Percentiles rank a stretch among this genome's conserved stretches.
These are phyloP conservation scores for Talaromyces sp. DNA, from an alignment of 2,329 filamentous ascomycete genomes.

Conservation along the genomic window DNA sequence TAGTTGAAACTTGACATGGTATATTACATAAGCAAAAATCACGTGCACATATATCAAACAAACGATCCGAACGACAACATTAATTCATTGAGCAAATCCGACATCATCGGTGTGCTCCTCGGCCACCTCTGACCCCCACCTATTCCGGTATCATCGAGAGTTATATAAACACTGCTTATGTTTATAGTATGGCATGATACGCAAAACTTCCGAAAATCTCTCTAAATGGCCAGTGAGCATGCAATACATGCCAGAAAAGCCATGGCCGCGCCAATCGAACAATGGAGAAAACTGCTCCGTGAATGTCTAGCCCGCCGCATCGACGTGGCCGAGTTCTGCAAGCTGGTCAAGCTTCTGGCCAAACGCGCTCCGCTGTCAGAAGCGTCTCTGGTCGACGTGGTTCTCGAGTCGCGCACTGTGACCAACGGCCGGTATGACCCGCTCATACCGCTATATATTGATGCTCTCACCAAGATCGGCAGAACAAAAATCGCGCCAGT, in stretches of 20 bases:
- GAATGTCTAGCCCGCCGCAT: conserved; percentile 32
- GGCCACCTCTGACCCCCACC: background rate
- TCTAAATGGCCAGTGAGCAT: conserved; percentile 4
- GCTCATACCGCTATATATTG: conserved; percentile 36
- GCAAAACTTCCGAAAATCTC: background rate
- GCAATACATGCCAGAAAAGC: background rate
- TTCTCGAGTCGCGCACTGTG: conserved; percentile 28
- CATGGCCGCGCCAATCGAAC: conserved; percentile 24
- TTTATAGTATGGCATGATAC: background rate
- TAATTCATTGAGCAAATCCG: background rate
- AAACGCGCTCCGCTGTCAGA: conserved; percentile 26
- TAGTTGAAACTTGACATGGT: background rate
- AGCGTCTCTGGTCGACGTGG: conserved; percentile 26
- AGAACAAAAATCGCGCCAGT: conserved; percentile 28
- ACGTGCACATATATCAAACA: background rate
- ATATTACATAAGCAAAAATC: conserved; percentile 1
- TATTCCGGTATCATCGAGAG: background rate
- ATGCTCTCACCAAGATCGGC: conserved; percentile 29
- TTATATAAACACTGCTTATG: background rate
- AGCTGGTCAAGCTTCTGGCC: conserved; percentile 29
- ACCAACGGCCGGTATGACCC: conserved; percentile 35
- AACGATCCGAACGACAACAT: background rate
- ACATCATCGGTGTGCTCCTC: background rate
- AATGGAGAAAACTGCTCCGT: conserved; percentile 33
- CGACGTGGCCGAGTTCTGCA: conserved; percentile 32